Percentiles rank a stretch among this genome's conserved stretches.
Evolutionary conservation across 306 rosid species (phyloP).

Genomic region (Gastrolobium bilobum): DNA sequence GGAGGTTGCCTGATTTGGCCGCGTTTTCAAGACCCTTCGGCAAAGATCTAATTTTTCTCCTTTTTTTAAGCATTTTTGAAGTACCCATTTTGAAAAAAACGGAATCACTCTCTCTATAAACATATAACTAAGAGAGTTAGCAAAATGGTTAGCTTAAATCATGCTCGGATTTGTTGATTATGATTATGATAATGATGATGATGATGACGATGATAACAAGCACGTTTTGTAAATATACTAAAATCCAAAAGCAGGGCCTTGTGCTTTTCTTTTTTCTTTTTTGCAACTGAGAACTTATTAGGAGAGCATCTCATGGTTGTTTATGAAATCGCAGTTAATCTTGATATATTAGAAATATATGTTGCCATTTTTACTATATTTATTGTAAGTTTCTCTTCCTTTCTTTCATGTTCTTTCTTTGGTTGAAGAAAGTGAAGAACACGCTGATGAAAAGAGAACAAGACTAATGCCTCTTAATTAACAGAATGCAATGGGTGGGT

Average conservation of each 20-base stretch:
- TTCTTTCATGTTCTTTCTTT: background rate
- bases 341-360: background rate
- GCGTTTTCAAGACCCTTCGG: background rate
- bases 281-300: conserved; percentile 56
- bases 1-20: conserved; percentile 63
- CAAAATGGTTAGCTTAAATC: conserved; percentile 46
- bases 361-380: background rate
- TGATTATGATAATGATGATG: conserved; percentile 6
- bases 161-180: conserved; percentile 42
- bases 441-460: no score
- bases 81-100: conserved; percentile 35
- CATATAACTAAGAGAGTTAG: background rate
- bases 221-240: conserved; percentile 53
- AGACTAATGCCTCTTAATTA: background rate
- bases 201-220: conserved; percentile 28
- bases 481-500: background rate
- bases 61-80: background rate
- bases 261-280: background rate
- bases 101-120: conserved; percentile 25
- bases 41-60: conserved; percentile 19
- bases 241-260: conserved; percentile 31
- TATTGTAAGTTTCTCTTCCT: background rate
- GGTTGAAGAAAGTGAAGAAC: background rate
- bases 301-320: conserved; percentile 54
- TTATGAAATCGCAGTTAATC: conserved; percentile 36